Conservation (phyloP, 768 basidiomycete species). For the Strobilomyces dryophilus region DNA sequence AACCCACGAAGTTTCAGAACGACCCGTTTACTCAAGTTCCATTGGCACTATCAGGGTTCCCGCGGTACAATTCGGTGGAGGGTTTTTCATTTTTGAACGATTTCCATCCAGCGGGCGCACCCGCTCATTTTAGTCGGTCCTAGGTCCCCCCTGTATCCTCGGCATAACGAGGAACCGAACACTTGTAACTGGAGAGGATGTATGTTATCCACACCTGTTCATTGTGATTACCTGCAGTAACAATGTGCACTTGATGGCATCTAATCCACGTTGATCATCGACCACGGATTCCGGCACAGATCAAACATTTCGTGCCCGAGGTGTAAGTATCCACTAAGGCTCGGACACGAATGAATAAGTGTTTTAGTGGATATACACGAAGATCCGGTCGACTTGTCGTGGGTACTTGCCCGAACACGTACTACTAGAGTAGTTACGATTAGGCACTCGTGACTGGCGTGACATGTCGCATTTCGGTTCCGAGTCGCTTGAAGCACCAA, state of each 20-base stretch:
- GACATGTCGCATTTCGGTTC: neutral
- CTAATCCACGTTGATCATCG: too few species aligned
- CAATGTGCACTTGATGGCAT: too few species aligned
- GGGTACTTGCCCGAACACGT: too few species aligned
- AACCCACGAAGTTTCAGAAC: neutral
- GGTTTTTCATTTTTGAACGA: neutral
- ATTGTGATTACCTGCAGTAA: neutral
- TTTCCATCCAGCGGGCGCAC: neutral
- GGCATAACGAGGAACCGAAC: neutral
- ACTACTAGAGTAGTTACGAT: too few species aligned
- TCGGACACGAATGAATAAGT: too few species aligned
- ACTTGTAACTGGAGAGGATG: neutral
- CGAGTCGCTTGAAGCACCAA: neutral
- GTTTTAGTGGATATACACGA: too few species aligned
- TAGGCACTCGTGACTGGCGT: neutral
- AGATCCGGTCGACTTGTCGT: too few species aligned
- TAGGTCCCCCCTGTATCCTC: conserved; percentile 1
- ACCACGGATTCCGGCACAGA: too few species aligned
- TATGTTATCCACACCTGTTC: neutral
- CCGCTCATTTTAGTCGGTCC: conserved; percentile 1
- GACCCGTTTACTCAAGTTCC: neutral
- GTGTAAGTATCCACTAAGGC: too few species aligned
- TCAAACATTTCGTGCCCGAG: too few species aligned
- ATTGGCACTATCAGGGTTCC: neutral
- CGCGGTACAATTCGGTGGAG: neutral